Base-by-base conservation (phyloP, 345 rosid genomes). In the Arabis hirsuta region DNA sequence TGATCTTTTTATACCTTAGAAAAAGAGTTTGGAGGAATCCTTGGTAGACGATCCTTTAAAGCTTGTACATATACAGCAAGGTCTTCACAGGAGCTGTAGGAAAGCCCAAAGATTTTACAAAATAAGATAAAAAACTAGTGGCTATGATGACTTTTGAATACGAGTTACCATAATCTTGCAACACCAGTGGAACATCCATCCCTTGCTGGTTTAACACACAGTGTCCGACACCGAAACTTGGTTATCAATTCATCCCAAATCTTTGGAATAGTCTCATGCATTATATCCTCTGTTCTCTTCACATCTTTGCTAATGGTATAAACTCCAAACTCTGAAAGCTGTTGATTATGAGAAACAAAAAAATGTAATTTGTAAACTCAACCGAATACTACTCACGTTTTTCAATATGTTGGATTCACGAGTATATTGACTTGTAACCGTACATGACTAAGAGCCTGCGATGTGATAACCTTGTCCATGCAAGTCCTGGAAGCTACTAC, bases 141-240 rank as follows among this genome's bases (percentile, higher is more conserved):
- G 58, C 36, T 26, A 47, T 2, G 4, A 55, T 32, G 38, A 24
- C 7, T 66, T 52, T 36, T 16, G 66, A 47, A 26, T 64, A 61
- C 22, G 69, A 67, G 62, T 78, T 73, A 94, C 98, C 96, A 83
- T 69, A 94, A 77, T 85, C 97, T 86, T 66, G 98, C 97, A 63
- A 94, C 98, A 67, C 98, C 98, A 60, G 96, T 90, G 52, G 98
- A 94, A 81, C 98, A 94, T 48, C 98, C 98, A 81, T 94, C 97
- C 76, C 87, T 87, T 52, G 97, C 92, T 14, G 98, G 98, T 79
- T 94, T 94, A 48, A 94, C 82, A 73, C 98, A 94, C 65, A 94
- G 55, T 42, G 96, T 89, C 74, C 79, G 84, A 79, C 92, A 84
- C 65, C 74, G 87, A 74, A 94, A 86, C 88, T 80, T 83, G 71